A percentile compares a stretch with the other conserved stretches of the same genome.
Evolutionary conservation across 1,284 basidiomycete genomes (phyloP).

Genomic region (Leucoagaricus sp.): DNA sequence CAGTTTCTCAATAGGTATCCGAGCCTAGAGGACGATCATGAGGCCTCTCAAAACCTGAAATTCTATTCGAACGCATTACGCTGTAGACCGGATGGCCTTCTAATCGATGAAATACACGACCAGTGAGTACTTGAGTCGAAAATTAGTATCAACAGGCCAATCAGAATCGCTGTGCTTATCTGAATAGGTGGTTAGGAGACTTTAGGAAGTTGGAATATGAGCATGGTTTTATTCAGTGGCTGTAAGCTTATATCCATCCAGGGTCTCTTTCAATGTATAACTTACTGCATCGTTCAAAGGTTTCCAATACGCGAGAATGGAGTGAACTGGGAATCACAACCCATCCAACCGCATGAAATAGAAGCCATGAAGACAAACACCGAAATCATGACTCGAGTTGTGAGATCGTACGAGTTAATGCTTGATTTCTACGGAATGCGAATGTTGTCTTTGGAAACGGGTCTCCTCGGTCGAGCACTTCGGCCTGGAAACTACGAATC

Average conservation of each 20-base stretch:
- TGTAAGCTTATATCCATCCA: slow-evolving; percentile 44
- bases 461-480: slow-evolving; percentile 49
- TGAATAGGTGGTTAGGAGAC: slow-evolving; percentile 60
- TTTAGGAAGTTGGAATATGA: slow-evolving; percentile 65
- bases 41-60: slow-evolving; percentile 49
- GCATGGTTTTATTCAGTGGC: slow-evolving; percentile 76
- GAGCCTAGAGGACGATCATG: slow-evolving; percentile 38
- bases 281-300: slow-evolving; percentile 33
- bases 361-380: slow-evolving; percentile 56
- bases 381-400: slow-evolving; percentile 49
- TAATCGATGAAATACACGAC: slow-evolving; percentile 65
- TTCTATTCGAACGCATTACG: slow-evolving; percentile 64
- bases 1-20: slow-evolving; percentile 69
- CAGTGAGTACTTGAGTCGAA: slow-evolving; percentile 44
- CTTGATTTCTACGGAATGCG: slow-evolving; percentile 77
- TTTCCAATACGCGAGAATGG: slow-evolving; percentile 71
- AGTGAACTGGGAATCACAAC: slow-evolving; percentile 69
- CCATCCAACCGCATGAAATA: slow-evolving; percentile 67
- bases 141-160: no score
- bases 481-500: slow-evolving; percentile 47
- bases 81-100: slow-evolving; percentile 62
- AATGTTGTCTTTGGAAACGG: slow-evolving; percentile 55
- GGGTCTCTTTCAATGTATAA: background rate
- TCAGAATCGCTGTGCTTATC: slow-evolving; percentile 13
- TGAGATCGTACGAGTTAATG: slow-evolving; percentile 69